Evolutionary conservation across 306 rosid genomes (phyloP).

Genomic region (Gastrolobium bilobum): DNA sequence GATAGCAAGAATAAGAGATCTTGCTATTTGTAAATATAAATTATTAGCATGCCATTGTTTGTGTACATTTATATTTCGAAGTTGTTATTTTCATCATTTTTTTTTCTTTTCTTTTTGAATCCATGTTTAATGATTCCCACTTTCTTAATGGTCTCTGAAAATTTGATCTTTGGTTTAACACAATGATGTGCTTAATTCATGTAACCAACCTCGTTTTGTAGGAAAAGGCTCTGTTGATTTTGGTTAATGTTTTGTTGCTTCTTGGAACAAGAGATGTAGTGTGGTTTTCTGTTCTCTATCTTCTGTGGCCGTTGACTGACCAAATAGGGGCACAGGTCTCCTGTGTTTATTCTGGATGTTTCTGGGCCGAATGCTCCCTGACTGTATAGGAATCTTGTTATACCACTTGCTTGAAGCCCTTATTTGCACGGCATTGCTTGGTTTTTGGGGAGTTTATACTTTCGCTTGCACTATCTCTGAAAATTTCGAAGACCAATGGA

Average conservation of each 20-base stretch:
- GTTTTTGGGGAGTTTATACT: neutral
- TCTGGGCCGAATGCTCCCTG: too few relatives aligned
- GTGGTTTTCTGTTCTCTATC: neutral
- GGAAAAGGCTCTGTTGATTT: neutral
- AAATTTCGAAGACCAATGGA: neutral
- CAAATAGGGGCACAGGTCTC: too few relatives aligned
- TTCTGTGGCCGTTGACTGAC: too few relatives aligned
- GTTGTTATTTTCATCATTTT: neutral
- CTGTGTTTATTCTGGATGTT: too few relatives aligned
- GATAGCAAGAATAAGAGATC: constrained; percentile 5
- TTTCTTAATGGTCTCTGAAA: neutral
- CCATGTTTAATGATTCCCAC: constrained; percentile 15
- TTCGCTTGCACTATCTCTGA: neutral
- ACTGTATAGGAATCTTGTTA: too few relatives aligned
- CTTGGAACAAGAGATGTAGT: neutral
- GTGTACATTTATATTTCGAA: constrained; percentile 3
- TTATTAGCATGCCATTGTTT: constrained; percentile 40
- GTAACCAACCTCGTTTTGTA: neutral
- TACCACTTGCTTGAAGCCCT: too few relatives aligned
- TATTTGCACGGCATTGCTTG: too few relatives aligned
- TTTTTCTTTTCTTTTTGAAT: neutral
- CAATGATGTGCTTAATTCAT: neutral
- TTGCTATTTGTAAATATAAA: constrained; percentile 48
- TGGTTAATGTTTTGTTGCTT: neutral
- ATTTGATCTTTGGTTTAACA: constrained; percentile 1